Conservation (phyloP, 176 grass and related monocot species). For the Coix lacrymajobi region DNA sequence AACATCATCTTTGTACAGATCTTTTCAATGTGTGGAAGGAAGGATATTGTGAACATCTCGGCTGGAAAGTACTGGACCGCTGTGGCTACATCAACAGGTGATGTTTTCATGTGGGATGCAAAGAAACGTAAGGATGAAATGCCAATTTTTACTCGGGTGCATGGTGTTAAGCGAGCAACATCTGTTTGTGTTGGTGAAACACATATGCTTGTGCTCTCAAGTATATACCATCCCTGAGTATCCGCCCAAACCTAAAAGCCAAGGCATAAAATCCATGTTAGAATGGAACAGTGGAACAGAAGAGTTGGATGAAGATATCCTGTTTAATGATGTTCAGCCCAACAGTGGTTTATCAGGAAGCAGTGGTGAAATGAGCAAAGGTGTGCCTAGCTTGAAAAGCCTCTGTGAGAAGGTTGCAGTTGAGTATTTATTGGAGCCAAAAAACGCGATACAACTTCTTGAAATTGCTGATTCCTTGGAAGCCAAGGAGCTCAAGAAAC, state of each 20-base stretch:
- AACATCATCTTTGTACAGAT: conserved; percentile 43
- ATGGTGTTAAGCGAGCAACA: conserved; percentile 82
- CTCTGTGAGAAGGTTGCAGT: conserved; percentile 94
- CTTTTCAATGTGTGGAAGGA: conserved; percentile 72
- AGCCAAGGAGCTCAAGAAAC: conserved; percentile 78
- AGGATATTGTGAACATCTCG: conserved; percentile 74
- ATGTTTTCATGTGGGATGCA: conserved; percentile 97
- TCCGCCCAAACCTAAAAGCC: conserved; percentile 46
- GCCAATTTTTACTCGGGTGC: conserved; percentile 64
- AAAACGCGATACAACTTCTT: conserved; percentile 84
- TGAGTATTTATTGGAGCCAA: conserved; percentile 82
- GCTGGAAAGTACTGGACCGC: conserved; percentile 97
- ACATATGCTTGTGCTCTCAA: conserved; percentile 82
- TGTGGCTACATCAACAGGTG: conserved; percentile 76
- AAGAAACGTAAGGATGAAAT: conserved; percentile 76
- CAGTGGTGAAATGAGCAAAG: conserved; percentile 26
- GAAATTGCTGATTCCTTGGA: conserved; percentile 96
- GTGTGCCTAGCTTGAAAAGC: conserved; percentile 69
- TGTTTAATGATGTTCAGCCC: conserved; percentile 45
- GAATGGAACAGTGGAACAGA: conserved; percentile 52
- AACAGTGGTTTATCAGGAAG: conserved; percentile 28
- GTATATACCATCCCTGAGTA: conserved; percentile 86
- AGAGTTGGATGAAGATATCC: conserved; percentile 70
- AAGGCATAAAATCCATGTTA: conserved; percentile 18
- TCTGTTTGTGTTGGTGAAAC: conserved; percentile 99